Evolutionary conservation across 345 rosid species (phyloP).

Genomic region (Citrus glauca): DNA sequence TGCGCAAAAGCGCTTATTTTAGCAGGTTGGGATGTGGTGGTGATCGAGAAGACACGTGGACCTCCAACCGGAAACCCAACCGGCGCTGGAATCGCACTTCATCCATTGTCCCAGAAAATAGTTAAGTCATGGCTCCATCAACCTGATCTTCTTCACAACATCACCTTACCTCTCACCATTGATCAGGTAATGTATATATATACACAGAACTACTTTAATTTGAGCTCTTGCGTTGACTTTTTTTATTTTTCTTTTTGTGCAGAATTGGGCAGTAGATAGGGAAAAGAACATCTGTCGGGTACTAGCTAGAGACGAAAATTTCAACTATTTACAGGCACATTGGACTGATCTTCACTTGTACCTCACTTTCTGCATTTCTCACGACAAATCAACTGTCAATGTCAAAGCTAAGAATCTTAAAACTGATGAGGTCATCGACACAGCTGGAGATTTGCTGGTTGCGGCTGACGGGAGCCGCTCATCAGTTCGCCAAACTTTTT

Average conservation of each 20-base stretch:
- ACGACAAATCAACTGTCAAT: slow-evolving; percentile 39
- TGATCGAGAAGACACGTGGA: slow-evolving; percentile 50
- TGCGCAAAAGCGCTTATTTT: too few species aligned
- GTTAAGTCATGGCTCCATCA: slow-evolving; percentile 46
- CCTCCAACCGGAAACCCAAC: slow-evolving; percentile 63
- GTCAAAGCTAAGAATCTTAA: slow-evolving; percentile 43
- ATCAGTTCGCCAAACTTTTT: slow-evolving; percentile 49
- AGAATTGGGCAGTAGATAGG: slow-evolving; percentile 51
- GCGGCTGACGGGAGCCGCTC: slow-evolving; percentile 81
- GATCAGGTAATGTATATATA: slow-evolving; percentile 37
- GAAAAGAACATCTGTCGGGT: slow-evolving; percentile 26
- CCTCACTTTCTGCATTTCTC: slow-evolving; percentile 45
- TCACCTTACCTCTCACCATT: slow-evolving; percentile 49
- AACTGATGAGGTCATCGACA: slow-evolving; percentile 43
- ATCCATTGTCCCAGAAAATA: slow-evolving; percentile 36
- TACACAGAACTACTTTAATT: too few species aligned
- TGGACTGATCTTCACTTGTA: slow-evolving; percentile 68
- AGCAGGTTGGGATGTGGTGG: slow-evolving; percentile 57
- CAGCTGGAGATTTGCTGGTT: slow-evolving; percentile 56
- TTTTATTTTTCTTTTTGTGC: not conserved
- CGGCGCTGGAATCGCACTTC: slow-evolving; percentile 73
- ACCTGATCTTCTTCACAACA: slow-evolving; percentile 39
- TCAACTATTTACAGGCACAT: slow-evolving; percentile 56
- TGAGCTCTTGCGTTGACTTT: not conserved
- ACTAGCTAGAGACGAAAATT: slow-evolving; percentile 57